phyloP scores from a whole-genome alignment of 169 alveolate genomes.

The Plasmodium vinckei region DNA sequence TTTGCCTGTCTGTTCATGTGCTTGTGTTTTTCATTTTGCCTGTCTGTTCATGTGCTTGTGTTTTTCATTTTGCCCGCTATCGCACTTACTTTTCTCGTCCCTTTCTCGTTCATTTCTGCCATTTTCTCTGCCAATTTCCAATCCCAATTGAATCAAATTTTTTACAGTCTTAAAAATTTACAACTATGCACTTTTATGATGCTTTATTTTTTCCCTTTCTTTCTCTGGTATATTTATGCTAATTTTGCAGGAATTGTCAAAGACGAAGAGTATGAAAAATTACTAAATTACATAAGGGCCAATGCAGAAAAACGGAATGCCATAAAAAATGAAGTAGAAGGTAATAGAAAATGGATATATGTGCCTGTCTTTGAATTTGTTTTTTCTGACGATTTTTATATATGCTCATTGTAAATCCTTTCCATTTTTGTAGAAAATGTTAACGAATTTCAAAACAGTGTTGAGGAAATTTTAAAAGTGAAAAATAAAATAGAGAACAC shows the following conservation, averaged over 20 bases:
- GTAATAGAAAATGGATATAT: not conserved
- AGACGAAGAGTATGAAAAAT: conserved; percentile 17
- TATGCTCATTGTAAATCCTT: not conserved
- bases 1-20: not conserved
- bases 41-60: not conserved
- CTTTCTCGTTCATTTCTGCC: no score
- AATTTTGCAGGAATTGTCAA: conserved; percentile 34
- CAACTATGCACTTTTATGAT: no score
- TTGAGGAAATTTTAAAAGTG: conserved; percentile 36
- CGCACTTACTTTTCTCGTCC: no score
- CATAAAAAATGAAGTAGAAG: conserved; percentile 64
- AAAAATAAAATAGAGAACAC: conserved; percentile 57
- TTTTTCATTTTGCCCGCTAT: not conserved
- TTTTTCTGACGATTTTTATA: not conserved
- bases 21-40: not conserved
- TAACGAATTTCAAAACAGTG: conserved; percentile 33
- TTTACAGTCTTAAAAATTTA: no score
- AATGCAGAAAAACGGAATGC: conserved; percentile 43
- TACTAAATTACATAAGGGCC: conserved; percentile 25
- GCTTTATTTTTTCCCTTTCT: not conserved
- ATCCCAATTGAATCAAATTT: no score
- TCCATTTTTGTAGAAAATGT: conserved; percentile 25
- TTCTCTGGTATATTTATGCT: conserved; percentile 4
- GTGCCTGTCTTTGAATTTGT: not conserved
- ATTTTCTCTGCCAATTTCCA: no score